Base-by-base conservation (phyloP, 495 filamentous ascomycete species). In the Saxophila tyrrhenica region DNA sequence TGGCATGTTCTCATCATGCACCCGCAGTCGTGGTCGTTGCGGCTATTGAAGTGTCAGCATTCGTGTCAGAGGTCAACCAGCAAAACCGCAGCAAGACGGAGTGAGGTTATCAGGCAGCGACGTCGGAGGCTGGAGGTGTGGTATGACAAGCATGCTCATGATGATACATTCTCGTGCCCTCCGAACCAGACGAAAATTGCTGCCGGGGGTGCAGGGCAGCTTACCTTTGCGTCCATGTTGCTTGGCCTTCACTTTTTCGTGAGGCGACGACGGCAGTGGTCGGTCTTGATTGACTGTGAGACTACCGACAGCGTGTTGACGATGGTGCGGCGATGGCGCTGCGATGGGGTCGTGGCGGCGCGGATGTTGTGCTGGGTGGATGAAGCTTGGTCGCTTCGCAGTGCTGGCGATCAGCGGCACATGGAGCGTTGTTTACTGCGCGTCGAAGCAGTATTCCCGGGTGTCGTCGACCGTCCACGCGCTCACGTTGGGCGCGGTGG, bases 1-100 rank as follows among this genome's bases (percentile, higher is more conserved):
- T 21, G 73, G 73, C 67, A 91, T 90, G 69, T 97, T 92, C 72
- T 89, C 86, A 61, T 81, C 76, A 61, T 75, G 74, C 56, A 80
- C 73, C 64, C 78, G 79, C 62, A 84, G 67, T 56, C 81, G 80
- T 47, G 77, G 80, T 65, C 89, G 79, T 66, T 85, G 85, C 51
- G 89, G 88, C 87, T 94, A 67, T 48, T 94, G 67, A 47, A 58
- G 3, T 13, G 48, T 44, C 41, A 44, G 41, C 41, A 44, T 35
- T 35, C 7, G 13, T 35, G 29, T 35, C 29, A 35, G 29, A 35
- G 13, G 29, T 35, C n/a, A n/a, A n/a, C n/a, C n/a, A n/a, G n/a
- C n/a, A n/a, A n/a, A n/a, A n/a, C n/a, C n/a, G n/a, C n/a, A n/a
- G n/a, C n/a, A n/a, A n/a, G n/a, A n/a, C n/a, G n/a, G n/a, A 42